Evolutionary conservation across 148 eudicot genomes (phyloP).

Genomic region (Cornus controversa): DNA sequence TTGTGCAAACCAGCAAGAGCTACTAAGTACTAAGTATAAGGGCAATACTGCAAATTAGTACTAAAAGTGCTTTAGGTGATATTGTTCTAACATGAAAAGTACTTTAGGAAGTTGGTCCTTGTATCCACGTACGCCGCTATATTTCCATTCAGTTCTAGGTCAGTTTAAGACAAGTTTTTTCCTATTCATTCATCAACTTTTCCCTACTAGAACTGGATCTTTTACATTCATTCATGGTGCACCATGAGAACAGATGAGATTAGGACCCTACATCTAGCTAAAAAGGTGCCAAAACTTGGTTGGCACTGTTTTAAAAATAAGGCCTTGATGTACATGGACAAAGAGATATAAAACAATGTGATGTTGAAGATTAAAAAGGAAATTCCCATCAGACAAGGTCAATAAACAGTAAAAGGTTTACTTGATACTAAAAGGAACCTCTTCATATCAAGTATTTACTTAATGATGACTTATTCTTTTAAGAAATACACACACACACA

Average conservation of each 20-base stretch:
- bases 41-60: no score
- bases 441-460: background rate
- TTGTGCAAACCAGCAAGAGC: no score
- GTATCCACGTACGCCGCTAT: no score
- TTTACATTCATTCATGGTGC: no score
- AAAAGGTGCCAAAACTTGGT: no score
- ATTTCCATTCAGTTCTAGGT: background rate
- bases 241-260: no score
- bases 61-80: no score
- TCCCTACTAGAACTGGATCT: background rate
- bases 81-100: no score
- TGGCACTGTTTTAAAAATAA: background rate
- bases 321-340: background rate
- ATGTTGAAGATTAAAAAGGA: background rate
- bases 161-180: background rate
- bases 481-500: background rate
- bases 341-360: background rate
- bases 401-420: background rate
- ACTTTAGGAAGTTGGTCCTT: no score
- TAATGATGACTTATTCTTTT: background rate
- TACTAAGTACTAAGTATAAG: no score
- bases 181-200: background rate
- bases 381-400: background rate
- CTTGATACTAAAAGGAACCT: background rate
- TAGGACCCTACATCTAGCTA: background rate